phyloP scores from a whole-genome alignment of 2,329 filamentous ascomycete genomes.

The Microdochium bolleyi region DNA sequence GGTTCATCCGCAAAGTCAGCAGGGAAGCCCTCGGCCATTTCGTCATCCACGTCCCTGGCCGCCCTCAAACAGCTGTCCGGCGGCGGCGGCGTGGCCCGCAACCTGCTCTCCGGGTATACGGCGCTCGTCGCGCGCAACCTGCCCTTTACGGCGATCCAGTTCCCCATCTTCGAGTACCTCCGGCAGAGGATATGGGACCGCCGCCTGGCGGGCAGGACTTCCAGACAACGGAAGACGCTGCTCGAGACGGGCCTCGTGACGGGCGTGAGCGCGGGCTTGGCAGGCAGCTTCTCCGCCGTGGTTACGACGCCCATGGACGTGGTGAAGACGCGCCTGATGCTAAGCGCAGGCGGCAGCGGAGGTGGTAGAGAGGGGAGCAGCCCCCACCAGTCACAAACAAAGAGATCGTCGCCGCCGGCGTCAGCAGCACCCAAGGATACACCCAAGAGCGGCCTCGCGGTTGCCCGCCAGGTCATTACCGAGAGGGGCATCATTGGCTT shows the following conservation, averaged over 20 bases:
- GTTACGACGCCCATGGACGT: conserved; percentile 88
- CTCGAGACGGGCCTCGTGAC: conserved; percentile 64
- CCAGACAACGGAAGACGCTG: conserved; percentile 28
- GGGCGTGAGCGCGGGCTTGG: conserved; percentile 62
- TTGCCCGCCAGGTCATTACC: conserved; percentile 56
- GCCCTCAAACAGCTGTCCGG: conserved; percentile 41
- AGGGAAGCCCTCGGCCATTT: background rate
- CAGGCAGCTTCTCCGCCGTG: conserved; percentile 67
- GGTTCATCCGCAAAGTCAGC: conserved; percentile 6
- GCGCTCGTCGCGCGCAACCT: conserved; percentile 76
- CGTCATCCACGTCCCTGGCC: conserved; percentile 32
- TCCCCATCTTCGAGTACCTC: conserved; percentile 73
- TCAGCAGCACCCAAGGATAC: conserved; percentile 14
- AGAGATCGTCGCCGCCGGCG: conserved; percentile 17
- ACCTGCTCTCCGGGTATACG: conserved; percentile 64
- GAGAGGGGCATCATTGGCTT: conserved; percentile 65
- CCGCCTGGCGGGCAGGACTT: conserved; percentile 1
- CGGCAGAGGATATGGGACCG: conserved; percentile 41
- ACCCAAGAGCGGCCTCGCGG: conserved; percentile 40
- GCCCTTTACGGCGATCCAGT: conserved; percentile 82
- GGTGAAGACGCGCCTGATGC: conserved; percentile 84
- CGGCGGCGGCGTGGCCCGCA: conserved; percentile 47
- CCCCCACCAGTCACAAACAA: conserved; percentile 15
- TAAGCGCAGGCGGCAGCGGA: conserved; percentile 37
- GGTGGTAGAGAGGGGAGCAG: conserved; percentile 13